Base-by-base conservation (phyloP, 2,329 filamentous ascomycete genomes). In the Stagonosporopsis rhizophila region DNA sequence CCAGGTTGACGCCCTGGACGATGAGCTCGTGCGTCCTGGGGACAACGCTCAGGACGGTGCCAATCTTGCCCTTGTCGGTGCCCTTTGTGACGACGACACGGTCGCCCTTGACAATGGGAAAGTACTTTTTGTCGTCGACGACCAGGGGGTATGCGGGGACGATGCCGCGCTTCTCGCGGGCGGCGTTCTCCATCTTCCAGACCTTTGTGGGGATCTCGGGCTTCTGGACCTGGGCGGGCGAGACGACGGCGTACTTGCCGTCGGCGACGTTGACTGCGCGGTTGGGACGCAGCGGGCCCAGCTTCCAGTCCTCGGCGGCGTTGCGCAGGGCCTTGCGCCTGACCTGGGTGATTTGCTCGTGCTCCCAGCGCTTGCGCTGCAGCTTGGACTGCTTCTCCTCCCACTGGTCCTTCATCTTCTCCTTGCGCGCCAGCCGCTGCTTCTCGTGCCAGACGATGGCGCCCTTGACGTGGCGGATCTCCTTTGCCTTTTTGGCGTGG, bases 1-100 rank as follows among this genome's bases (percentile, higher is more conserved):
- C 77, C 73, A 67, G 66, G 58, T 81, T 81, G 46, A 81, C 27
- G 20, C 71, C 76, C 42, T 70, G 68, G 30, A 82, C 56, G 6
- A 66, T 56, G 35, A 79, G 67, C 9, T 65, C 60, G 25, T 75
- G 73, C 14, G 62, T 65, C 2, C 76, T 67, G 1, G 64, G 48
- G 12, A 75, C 78, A 41, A 96, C 79, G 1, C 79, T 74, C 57
- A 74, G 75, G 40, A 98, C 85, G n/a, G 80, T 79, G 46, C 91
- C 90, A 76, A 99, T 95, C 79, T 89, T 91, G 68, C 92, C 92
- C 79, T 88, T 89, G 69, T 95, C 90, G 32, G 83, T 84, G 8
- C 94, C 93, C 58, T 89, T 86, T 50, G 92, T 78, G 56, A 98
- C 79, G 49, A 94, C 90, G 28, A 97, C 92, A 57, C 95, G 85